Evolutionary conservation across 805 yeast genomes (phyloP).

Genomic region (Nakazawaea populi): DNA sequence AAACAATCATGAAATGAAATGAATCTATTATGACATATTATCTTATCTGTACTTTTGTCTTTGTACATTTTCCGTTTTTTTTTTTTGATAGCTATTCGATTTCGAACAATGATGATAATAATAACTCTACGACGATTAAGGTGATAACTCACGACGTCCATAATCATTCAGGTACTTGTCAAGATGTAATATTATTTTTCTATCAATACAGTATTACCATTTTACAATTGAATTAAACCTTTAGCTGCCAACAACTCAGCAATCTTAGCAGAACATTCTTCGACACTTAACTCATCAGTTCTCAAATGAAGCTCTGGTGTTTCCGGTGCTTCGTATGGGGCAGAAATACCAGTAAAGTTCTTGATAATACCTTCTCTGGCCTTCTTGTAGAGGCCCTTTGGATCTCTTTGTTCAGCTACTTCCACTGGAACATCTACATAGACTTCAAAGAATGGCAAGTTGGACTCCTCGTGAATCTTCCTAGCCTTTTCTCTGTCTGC

Average conservation of each 20-base stretch:
- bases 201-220: neutral
- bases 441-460: conserved; percentile 83
- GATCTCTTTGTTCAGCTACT: conserved; percentile 95
- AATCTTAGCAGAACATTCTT: conserved; percentile 74
- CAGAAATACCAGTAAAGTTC: conserved; percentile 93
- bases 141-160: too few species aligned
- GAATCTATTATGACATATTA: too few species aligned
- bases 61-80: too few species aligned
- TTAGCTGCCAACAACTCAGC: conserved; percentile 53
- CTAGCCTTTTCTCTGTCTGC: conserved; percentile 83
- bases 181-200: neutral
- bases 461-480: conserved; percentile 68
- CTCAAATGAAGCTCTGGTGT: conserved; percentile 76
- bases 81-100: too few species aligned
- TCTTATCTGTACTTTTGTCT: too few species aligned
- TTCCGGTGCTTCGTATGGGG: conserved; percentile 93
- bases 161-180: too few species aligned
- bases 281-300: conserved; percentile 66
- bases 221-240: conserved; percentile 6
- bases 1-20: neutral
- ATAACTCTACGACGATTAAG: too few species aligned
- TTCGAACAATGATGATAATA: neutral
- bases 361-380: conserved; percentile 93
- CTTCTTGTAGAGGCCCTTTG: conserved; percentile 93
- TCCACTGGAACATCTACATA: conserved; percentile 89